phyloP scores from a whole-genome alignment of 2,329 filamentous ascomycete genomes.

The Arthrobotrys entomopaga region DNA sequence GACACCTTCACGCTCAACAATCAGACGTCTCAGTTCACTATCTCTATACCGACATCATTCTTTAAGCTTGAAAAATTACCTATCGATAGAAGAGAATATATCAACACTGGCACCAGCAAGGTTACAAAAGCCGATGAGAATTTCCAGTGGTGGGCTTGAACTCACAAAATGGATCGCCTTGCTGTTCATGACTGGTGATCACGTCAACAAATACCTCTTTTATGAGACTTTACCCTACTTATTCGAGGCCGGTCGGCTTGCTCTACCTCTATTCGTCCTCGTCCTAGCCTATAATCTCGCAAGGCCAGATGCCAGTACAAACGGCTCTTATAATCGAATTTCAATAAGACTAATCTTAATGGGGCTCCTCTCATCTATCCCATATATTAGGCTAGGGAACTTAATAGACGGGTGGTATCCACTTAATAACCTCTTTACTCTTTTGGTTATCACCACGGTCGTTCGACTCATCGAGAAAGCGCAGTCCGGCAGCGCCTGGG shows the following conservation, averaged over 20 bases:
- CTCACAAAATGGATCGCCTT: slow-evolving; percentile 39
- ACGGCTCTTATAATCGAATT: slow-evolving; percentile 23
- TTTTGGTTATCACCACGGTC: slow-evolving; percentile 33
- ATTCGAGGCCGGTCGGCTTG: slow-evolving; percentile 34
- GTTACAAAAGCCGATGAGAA: slow-evolving; percentile 4
- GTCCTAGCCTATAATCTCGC: slow-evolving; percentile 41
- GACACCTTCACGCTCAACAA: slow-evolving; percentile 19
- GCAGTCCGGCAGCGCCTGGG: slow-evolving; percentile 3
- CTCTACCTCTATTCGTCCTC: slow-evolving; percentile 40
- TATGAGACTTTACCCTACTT: slow-evolving; percentile 21
- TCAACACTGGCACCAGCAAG: background rate
- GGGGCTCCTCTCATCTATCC: slow-evolving; percentile 28
- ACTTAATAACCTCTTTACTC: slow-evolving; percentile 41
- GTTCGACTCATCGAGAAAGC: slow-evolving; percentile 24
- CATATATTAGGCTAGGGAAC: slow-evolving; percentile 18
- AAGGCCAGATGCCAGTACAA: slow-evolving; percentile 11
- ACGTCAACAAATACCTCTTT: slow-evolving; percentile 51
- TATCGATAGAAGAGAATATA: background rate
- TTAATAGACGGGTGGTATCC: slow-evolving; percentile 40
- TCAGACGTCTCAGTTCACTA: slow-evolving; percentile 17
- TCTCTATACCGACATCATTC: slow-evolving; percentile 5
- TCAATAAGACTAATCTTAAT: slow-evolving; percentile 10
- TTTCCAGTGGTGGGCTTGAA: slow-evolving; percentile 28
- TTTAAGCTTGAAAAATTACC: background rate
- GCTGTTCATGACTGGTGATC: slow-evolving; percentile 41